Evolutionary conservation across 1,139 yeast genomes (phyloP), one percentile per base, ranked within the genome.

Genomic region (Candida glucosophila): DNA sequence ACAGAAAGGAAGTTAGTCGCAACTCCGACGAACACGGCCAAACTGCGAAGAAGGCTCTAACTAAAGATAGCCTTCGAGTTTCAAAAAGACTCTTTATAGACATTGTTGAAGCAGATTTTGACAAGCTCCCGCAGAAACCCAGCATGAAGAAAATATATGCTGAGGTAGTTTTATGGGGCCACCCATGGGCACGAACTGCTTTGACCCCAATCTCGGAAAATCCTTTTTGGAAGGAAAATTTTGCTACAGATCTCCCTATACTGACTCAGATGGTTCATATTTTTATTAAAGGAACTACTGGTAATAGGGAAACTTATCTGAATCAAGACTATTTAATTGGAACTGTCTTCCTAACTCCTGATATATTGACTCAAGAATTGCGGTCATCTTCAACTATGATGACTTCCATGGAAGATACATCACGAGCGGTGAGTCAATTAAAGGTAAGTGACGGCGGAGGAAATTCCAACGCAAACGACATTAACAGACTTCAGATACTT

Each of bases 201-300:
- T 52, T 67, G 12, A 81, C 77, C 0, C 50, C 57, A 19, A 58
- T 61, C 29, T 49, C 67, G 0, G 40, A 47, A 7, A 61, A 66
- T 30, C 81, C 83, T 3, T 80, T 80, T 44, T 80, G 88, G 82
- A 75, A 80, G 43, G 88, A 80, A 41, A 67, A 62, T 23, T 73
- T 76, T 40, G 52, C 65, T 3, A 52, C 81, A 7, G 72, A 74
- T 29, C 55, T 77, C 33, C 67, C 82, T 1, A 58, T 76, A 10
- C 61, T 67, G 25, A 66, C 78, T 1, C 70, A 68, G 32, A 59
- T 63, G 44, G 54, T 77, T 26, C 68, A 64, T 29, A 62, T 78
- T 8, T 46, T 68, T 17, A 58, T 77, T 27, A 74, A 70, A 39
- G 49, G 55, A 24, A 52, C 63, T 24, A 34, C 54, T 7, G n/a